Conservation (phyloP, 768 basidiomycete species). For the Russula dissimulans region DNA sequence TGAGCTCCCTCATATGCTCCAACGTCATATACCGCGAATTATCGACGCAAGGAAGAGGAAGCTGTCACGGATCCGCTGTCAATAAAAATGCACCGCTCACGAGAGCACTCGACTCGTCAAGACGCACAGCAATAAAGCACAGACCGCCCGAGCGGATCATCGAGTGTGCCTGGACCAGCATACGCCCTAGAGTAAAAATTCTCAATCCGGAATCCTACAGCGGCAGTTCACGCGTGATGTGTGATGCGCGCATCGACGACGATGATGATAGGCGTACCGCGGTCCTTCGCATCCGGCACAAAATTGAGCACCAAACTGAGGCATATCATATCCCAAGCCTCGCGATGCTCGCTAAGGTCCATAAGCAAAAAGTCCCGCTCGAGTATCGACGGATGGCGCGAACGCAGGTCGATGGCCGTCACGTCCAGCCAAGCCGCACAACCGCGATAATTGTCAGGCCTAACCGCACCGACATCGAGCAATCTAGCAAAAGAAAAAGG, state of each 20-base stretch:
- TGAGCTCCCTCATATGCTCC: conserved; percentile 45
- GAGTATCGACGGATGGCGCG: conserved; percentile 70
- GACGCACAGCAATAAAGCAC: conserved; percentile 62
- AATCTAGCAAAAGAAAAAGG: conserved; percentile 37
- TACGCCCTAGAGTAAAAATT: conserved; percentile 40
- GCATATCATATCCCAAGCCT: conserved; percentile 71
- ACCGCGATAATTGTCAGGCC: conserved; percentile 67
- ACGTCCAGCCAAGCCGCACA: conserved; percentile 64
- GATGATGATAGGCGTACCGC: conserved; percentile 43
- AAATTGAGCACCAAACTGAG: conserved; percentile 89
- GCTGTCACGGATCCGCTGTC: conserved; percentile 31
- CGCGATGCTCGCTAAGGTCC: conserved; percentile 39
- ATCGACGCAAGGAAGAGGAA: conserved; percentile 74
- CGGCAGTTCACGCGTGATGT: not conserved
- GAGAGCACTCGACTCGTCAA: too few relatives aligned
- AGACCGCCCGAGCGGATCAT: conserved; percentile 48
- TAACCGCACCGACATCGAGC: conserved; percentile 83
- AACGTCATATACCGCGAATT: conserved; percentile 80
- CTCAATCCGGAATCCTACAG: too few relatives aligned
- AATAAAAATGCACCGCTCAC: too few relatives aligned
- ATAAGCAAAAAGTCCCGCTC: conserved; percentile 81
- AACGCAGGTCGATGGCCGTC: conserved; percentile 74
- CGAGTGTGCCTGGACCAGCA: conserved; percentile 53
- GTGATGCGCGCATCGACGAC: too few relatives aligned
- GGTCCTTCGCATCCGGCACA: conserved; percentile 59